Evolutionary conservation across 352 stramenopile genomes (phyloP).

Genomic region (Pythium utonaiense): DNA sequence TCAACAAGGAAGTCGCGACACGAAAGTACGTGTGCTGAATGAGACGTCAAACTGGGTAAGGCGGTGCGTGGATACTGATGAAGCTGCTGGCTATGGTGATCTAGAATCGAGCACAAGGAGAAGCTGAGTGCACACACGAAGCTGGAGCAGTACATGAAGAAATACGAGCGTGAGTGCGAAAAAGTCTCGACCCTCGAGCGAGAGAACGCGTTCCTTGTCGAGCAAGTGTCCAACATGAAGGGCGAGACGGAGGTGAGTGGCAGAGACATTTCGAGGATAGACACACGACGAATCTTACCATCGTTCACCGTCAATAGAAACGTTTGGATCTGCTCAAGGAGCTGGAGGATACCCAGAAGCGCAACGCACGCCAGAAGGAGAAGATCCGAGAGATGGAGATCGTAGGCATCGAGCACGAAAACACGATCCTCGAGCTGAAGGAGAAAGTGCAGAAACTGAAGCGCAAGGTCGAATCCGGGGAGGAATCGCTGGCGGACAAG

Average conservation of each 20-base stretch:
- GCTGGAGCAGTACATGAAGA: constrained; percentile 79
- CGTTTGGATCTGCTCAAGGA: constrained; percentile 64
- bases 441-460: constrained; percentile 78
- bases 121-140: constrained; percentile 58
- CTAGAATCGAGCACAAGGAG: constrained; percentile 56
- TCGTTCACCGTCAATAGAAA: constrained; percentile 27
- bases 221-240: constrained; percentile 71
- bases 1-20: constrained; percentile 29
- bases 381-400: constrained; percentile 78
- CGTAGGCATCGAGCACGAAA: constrained; percentile 67
- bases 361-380: constrained; percentile 60
- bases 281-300: neutral
- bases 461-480: constrained; percentile 41
- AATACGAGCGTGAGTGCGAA: constrained; percentile 77
- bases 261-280: neutral
- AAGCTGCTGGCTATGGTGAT: too few relatives aligned
- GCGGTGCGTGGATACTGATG: neutral
- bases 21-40: constrained; percentile 21
- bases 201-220: constrained; percentile 64
- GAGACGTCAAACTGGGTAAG: neutral
- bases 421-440: constrained; percentile 67
- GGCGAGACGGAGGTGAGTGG: constrained; percentile 51
- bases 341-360: constrained; percentile 67
- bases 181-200: constrained; percentile 50
- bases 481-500: constrained; percentile 48